phyloP scores from a whole-genome alignment of 495 filamentous ascomycete genomes.

The Rostrohypoxylon terebratum region DNA sequence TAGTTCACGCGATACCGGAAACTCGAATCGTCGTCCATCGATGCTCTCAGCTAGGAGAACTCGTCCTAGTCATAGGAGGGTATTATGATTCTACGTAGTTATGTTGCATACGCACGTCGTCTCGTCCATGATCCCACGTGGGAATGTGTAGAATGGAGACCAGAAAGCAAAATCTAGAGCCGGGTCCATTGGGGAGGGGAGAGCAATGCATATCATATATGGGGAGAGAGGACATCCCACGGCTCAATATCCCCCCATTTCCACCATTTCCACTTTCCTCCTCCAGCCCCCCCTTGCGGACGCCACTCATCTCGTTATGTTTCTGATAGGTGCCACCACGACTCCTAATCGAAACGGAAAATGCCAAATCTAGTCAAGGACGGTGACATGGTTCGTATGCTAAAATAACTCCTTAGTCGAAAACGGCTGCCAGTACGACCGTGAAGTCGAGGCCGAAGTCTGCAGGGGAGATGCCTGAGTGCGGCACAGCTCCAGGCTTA shows the following conservation, averaged over 20 bases:
- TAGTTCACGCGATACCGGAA: constrained; percentile 33
- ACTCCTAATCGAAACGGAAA: constrained; percentile 5
- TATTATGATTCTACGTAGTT: constrained; percentile 8
- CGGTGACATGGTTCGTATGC: not conserved
- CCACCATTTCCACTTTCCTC: not conserved
- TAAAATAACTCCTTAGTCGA: constrained; percentile 1
- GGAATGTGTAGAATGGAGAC: not conserved
- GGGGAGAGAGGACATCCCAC: constrained; percentile 3
- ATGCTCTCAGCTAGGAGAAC: not conserved
- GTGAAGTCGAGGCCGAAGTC: not conserved
- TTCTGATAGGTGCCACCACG: constrained; percentile 23
- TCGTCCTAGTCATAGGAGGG: constrained; percentile 15
- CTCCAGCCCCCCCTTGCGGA: not conserved
- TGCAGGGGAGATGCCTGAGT: constrained; percentile 4
- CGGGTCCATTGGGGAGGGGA: not conserved
- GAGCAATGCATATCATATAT: constrained; percentile 8
- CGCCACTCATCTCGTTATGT: constrained; percentile 20
- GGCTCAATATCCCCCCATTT: too few species aligned
- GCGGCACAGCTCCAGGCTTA: not conserved
- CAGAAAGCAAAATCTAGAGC: constrained; percentile 1
- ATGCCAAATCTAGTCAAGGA: not conserved
- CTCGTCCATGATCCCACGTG: constrained; percentile 7
- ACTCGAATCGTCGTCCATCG: constrained; percentile 29
- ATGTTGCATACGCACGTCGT: constrained; percentile 1
- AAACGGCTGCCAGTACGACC: not conserved